Base-by-base conservation (phyloP, 1,284 basidiomycete species). In the Apiotrichum sp. region DNA sequence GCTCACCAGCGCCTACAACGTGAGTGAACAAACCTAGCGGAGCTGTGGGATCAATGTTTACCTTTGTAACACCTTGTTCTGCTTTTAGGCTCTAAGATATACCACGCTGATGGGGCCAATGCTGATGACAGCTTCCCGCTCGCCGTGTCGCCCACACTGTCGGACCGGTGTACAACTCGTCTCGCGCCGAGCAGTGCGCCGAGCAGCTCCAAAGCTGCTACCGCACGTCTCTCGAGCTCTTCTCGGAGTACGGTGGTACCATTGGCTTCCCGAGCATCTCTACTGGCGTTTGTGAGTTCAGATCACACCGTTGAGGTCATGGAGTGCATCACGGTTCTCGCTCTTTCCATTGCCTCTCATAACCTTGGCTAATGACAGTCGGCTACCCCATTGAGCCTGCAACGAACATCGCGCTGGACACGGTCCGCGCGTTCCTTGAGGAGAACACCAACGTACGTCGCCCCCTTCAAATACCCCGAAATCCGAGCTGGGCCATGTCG, bases 81-180 rank as follows among this genome's bases (percentile, higher is more conserved):
- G n/a, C n/a, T n/a, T n/a, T n/a, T n/a, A n/a, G n/a, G n/a, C n/a
- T n/a, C n/a, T n/a, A n/a, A n/a, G 9, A 9, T n/a, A 41, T 36
- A 10, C 14, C 42, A 36, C 33, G 11, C 6, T 14, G 16, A 16
- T 22, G n/a, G n/a, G n/a, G n/a, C n/a, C n/a, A n/a, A n/a, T 22
- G 13, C 52, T 52, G 16, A 52, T 31, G 7, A n/a, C 43, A 70
- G 52, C 64, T 78, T 31, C 66, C 77, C 82, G 86, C 78, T 16
- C 83, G 82, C 55, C 80, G 86, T 61, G 80, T 97, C 55, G 89
- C 96, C 16, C 95, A 97, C 68, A 86, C 95, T 1, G 93, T 96
- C 31, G 93, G 93, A 10, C 92, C 92, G 0, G 74, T 92, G 2
- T 95, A 90, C 69, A 79, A 78, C 0, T 54, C 62, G 0, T 61